These are phyloP conservation scores for Pseudogymnoascus sp. DNA, from an alignment of 2,329 filamentous ascomycete species.

Conservation along the genomic window DNA sequence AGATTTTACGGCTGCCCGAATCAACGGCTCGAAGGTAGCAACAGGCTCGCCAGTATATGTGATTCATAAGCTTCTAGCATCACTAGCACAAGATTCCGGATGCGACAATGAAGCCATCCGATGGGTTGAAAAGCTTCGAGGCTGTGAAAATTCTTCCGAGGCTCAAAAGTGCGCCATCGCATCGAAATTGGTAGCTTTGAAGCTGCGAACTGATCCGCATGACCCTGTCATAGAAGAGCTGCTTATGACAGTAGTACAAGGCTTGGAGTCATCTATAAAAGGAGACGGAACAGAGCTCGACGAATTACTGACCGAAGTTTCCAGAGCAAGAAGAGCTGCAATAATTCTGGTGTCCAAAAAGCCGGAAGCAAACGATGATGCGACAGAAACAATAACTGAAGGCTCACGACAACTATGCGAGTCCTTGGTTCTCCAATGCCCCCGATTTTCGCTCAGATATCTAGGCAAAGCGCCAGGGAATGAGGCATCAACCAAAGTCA, in stretches of 20 bases:
- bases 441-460: constrained; percentile 53
- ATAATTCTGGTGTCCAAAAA: constrained; percentile 37
- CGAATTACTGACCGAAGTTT: constrained; percentile 50
- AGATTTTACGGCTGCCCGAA: not conserved
- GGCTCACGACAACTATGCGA: constrained; percentile 38
- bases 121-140: constrained; percentile 43
- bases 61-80: constrained; percentile 42
- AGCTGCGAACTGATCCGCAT: constrained; percentile 38
- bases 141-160: constrained; percentile 20
- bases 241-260: constrained; percentile 41
- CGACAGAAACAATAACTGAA: constrained; percentile 7
- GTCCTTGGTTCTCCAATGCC: constrained; percentile 48
- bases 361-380: constrained; percentile 17
- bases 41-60: constrained; percentile 16
- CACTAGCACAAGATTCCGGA: constrained; percentile 38
- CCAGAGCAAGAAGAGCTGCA: constrained; percentile 44
- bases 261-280: constrained; percentile 50
- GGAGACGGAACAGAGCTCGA: constrained; percentile 52
- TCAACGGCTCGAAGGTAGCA: constrained; percentile 8
- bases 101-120: constrained; percentile 41
- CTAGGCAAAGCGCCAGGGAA: constrained; percentile 47
- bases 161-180: constrained; percentile 38
- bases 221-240: constrained; percentile 33
- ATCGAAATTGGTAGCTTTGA: constrained; percentile 47
- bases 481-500: constrained; percentile 45